Conservation (phyloP, 352 stramenopile species). For the Pythium phragmitis region DNA sequence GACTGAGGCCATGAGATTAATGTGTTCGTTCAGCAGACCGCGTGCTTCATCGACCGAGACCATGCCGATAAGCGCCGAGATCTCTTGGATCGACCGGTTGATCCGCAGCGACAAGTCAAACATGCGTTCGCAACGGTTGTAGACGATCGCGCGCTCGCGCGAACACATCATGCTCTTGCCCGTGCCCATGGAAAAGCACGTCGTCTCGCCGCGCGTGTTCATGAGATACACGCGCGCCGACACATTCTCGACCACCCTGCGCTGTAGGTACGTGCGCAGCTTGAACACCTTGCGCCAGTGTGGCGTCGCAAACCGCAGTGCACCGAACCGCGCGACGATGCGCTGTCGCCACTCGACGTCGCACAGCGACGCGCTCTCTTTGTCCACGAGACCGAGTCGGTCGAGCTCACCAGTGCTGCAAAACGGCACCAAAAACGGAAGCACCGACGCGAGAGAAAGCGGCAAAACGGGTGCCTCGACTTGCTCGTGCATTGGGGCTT, state of each 20-base stretch:
- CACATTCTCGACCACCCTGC: slow-evolving; percentile 54
- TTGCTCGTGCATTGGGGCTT: neutral
- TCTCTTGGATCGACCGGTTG: slow-evolving; percentile 86
- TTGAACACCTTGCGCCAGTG: slow-evolving; percentile 68
- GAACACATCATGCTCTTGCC: slow-evolving; percentile 77
- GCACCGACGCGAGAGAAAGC: slow-evolving; percentile 19
- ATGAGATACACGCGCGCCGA: slow-evolving; percentile 80
- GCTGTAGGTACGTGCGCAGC: slow-evolving; percentile 60
- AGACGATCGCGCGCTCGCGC: slow-evolving; percentile 67
- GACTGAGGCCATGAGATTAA: slow-evolving; percentile 82
- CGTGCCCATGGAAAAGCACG: slow-evolving; percentile 53
- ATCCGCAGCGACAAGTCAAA: slow-evolving; percentile 87
- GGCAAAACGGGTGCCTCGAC: neutral
- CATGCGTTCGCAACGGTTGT: slow-evolving; percentile 85
- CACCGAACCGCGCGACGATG: slow-evolving; percentile 47
- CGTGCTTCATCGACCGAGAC: slow-evolving; percentile 77
- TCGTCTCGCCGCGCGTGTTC: slow-evolving; percentile 74
- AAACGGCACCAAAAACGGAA: slow-evolving; percentile 59
- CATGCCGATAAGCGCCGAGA: slow-evolving; percentile 81
- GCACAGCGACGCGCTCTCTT: slow-evolving; percentile 39
- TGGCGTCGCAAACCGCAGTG: slow-evolving; percentile 47
- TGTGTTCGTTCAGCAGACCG: slow-evolving; percentile 78
- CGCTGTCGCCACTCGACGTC: slow-evolving; percentile 68
- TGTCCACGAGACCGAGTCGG: slow-evolving; percentile 44
- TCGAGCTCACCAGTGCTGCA: slow-evolving; percentile 46